A percentile compares a stretch with the other conserved stretches of the same genome.
Evolutionary conservation across 805 yeast species (phyloP).

Genomic region (Wickerhamomyces alni): DNA sequence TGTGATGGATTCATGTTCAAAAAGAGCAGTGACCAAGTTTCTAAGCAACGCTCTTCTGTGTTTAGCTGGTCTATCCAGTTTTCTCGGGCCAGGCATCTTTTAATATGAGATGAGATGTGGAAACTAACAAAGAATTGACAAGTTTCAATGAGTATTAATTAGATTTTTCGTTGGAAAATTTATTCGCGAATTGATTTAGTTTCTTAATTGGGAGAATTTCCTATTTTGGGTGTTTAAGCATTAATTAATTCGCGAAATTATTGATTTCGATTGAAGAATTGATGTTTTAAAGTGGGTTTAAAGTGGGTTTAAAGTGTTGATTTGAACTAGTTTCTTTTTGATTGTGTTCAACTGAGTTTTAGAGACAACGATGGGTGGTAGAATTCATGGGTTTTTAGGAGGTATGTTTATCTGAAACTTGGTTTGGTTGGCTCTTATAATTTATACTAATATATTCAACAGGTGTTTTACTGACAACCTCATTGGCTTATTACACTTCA

Average conservation of each 20-base stretch:
- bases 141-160: no score
- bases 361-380: constrained; percentile 44
- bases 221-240: no score
- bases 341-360: no score
- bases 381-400: constrained; percentile 50
- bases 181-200: background rate
- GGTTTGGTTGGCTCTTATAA: background rate
- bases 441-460: background rate
- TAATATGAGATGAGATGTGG: no score
- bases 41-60: constrained; percentile 43
- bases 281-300: no score
- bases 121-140: no score
- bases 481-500: constrained; percentile 57
- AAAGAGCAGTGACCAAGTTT: constrained; percentile 59
- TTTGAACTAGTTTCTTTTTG: no score
- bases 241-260: no score
- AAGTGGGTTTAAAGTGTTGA: no score
- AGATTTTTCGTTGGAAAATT: background rate
- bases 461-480: constrained; percentile 50
- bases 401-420: constrained; percentile 25
- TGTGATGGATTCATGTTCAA: constrained; percentile 64
- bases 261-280: no score
- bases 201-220: no score
- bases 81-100: constrained; percentile 22
- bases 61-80: constrained; percentile 20